A percentile compares a stretch with the other conserved stretches of the same genome.
phyloP scores from a whole-genome alignment of 2,329 filamentous ascomycete species.

The Ophiostoma ulmi region DNA sequence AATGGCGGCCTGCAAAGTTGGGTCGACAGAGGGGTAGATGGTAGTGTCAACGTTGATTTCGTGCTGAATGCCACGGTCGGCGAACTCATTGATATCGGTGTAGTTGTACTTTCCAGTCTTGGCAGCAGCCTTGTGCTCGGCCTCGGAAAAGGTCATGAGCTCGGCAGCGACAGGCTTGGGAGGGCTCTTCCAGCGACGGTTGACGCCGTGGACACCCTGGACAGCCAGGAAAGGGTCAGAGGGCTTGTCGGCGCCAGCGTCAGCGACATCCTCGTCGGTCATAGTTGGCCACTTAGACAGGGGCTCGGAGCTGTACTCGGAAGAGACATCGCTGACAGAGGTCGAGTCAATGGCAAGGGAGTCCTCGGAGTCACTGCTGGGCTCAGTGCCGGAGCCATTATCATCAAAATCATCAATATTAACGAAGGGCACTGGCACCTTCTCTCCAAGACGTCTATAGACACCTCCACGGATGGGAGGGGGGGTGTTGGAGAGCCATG shows the following conservation, averaged over 20 bases:
- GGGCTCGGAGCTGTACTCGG: slow-evolving; percentile 18
- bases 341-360: slow-evolving; percentile 13
- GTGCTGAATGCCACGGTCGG: slow-evolving; percentile 36
- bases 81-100: slow-evolving; percentile 29
- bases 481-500: slow-evolving; percentile 52
- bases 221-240: slow-evolving; percentile 18
- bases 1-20: slow-evolving; percentile 51
- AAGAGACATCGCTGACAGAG: slow-evolving; percentile 19
- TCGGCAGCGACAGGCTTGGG: not conserved
- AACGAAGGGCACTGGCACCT: slow-evolving; percentile 16
- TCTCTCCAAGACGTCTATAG: slow-evolving; percentile 19
- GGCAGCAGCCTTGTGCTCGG: not conserved
- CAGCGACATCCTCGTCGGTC: not conserved
- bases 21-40: slow-evolving; percentile 51
- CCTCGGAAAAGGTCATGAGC: not conserved
- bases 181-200: slow-evolving; percentile 16
- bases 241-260: not conserved
- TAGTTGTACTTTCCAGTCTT: slow-evolving; percentile 3
- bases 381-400: slow-evolving; percentile 13
- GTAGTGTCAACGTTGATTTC: slow-evolving; percentile 36
- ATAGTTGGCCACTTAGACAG: not conserved
- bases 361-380: slow-evolving; percentile 21
- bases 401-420: slow-evolving; percentile 13
- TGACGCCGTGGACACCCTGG: slow-evolving; percentile 19
- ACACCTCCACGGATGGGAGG: slow-evolving; percentile 46